phyloP scores from a whole-genome alignment of 805 yeast genomes.

The Metschnikowia noctiluminum region DNA sequence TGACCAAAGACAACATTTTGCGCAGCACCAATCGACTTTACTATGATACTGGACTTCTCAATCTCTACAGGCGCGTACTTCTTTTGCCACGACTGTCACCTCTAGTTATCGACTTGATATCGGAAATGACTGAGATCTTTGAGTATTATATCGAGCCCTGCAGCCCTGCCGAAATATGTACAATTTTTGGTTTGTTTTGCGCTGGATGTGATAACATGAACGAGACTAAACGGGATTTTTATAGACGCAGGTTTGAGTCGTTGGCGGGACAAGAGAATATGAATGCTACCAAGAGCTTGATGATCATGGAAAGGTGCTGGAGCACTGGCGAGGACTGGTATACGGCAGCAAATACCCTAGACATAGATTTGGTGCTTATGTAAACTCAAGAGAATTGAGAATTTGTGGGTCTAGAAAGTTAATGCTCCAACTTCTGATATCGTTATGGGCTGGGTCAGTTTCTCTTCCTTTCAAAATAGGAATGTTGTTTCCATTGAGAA shows the following conservation, averaged over 20 bases:
- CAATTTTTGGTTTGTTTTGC: constrained; percentile 52
- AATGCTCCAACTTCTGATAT: too few species aligned
- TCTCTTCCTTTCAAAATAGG: too few species aligned
- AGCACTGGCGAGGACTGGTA: constrained; percentile 50
- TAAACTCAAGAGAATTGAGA: constrained; percentile 20
- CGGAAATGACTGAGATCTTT: constrained; percentile 36
- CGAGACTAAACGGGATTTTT: constrained; percentile 31
- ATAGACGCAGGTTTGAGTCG: constrained; percentile 36
- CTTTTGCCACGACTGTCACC: constrained; percentile 42
- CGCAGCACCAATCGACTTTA: constrained; percentile 51
- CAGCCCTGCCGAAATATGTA: constrained; percentile 52
- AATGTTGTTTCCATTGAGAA: too few species aligned
- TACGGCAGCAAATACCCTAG: constrained; percentile 39
- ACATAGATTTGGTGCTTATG: constrained; percentile 44
- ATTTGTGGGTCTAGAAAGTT: neutral
- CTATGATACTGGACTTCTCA: constrained; percentile 52
- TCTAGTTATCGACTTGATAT: constrained; percentile 47
- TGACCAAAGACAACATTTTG: constrained; percentile 33
- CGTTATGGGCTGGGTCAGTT: too few species aligned
- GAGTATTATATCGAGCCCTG: constrained; percentile 40
- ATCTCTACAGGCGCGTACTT: constrained; percentile 55
- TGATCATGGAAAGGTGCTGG: constrained; percentile 55
- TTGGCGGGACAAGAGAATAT: constrained; percentile 43
- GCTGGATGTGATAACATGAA: constrained; percentile 57
- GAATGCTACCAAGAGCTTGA: constrained; percentile 43